Conservation (phyloP, 768 basidiomycete genomes). For the Boletus fagicola region DNA sequence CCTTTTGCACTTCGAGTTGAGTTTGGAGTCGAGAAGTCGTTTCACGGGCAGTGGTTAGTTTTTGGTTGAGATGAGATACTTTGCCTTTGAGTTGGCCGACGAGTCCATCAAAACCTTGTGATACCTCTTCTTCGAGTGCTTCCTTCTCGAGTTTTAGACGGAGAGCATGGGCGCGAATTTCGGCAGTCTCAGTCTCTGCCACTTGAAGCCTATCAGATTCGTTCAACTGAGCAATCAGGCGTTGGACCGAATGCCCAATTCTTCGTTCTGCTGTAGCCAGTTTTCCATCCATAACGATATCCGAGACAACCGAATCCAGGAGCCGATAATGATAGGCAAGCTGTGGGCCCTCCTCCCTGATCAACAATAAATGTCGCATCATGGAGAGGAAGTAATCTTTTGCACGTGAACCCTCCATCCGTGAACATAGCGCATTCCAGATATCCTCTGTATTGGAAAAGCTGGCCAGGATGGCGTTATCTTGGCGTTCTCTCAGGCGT, state of each 20-base stretch:
- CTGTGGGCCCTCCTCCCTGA: constrained; percentile 81
- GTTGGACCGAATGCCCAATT: constrained; percentile 85
- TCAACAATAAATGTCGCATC: constrained; percentile 89
- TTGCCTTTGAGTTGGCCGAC: constrained; percentile 79
- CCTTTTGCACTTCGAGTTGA: constrained; percentile 74
- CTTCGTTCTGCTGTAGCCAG: constrained; percentile 79
- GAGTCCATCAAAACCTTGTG: constrained; percentile 76
- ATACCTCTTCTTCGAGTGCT: constrained; percentile 74
- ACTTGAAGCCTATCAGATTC: constrained; percentile 80
- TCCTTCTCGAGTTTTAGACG: constrained; percentile 82
- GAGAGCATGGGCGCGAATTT: constrained; percentile 60
- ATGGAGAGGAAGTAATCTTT: constrained; percentile 87
- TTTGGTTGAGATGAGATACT: constrained; percentile 68
- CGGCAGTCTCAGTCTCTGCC: constrained; percentile 75
- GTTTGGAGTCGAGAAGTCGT: constrained; percentile 73
- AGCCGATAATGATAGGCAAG: constrained; percentile 89
- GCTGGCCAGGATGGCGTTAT: constrained; percentile 72
- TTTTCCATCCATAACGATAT: constrained; percentile 92
- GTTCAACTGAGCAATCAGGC: constrained; percentile 85
- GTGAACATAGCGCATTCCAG: constrained; percentile 76
- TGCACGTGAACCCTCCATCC: constrained; percentile 75
- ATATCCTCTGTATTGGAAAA: constrained; percentile 83
- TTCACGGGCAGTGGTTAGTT: constrained; percentile 74
- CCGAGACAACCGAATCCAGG: constrained; percentile 83
- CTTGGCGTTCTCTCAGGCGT: constrained; percentile 67